phyloP scores from a whole-genome alignment of 768 basidiomycete genomes.

The Lepiota venenata region DNA sequence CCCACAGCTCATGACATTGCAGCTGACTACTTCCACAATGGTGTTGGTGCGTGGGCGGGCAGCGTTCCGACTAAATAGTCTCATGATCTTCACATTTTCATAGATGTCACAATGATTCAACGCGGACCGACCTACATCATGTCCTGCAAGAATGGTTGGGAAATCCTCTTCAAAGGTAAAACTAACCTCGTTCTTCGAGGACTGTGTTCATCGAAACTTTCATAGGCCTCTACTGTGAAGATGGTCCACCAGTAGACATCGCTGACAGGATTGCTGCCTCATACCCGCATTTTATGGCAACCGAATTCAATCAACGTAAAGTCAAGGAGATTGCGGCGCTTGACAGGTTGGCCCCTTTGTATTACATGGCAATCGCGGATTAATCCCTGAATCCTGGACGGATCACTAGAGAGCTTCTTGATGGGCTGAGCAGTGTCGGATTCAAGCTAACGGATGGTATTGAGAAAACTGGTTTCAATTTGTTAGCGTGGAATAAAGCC shows the following conservation, averaged over 20 bases:
- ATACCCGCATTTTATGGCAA: conserved; percentile 33
- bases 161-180: conserved; percentile 23
- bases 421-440: conserved; percentile 38
- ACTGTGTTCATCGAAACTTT: not conserved
- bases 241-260: conserved; percentile 44
- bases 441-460: conserved; percentile 41
- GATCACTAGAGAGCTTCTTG: conserved; percentile 27
- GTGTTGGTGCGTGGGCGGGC: conserved; percentile 22
- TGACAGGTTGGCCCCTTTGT: conserved; percentile 28
- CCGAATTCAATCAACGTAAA: conserved; percentile 18
- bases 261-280: conserved; percentile 49
- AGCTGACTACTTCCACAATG: conserved; percentile 31
- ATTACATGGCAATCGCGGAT: not conserved
- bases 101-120: no score
- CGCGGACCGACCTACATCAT: conserved; percentile 46
- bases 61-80: no score
- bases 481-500: conserved; percentile 27
- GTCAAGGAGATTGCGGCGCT: conserved; percentile 25
- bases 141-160: conserved; percentile 36
- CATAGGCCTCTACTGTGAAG: conserved; percentile 39
- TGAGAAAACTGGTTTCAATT: conserved; percentile 32
- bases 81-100: no score
- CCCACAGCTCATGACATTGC: conserved; percentile 36
- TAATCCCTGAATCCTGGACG: not conserved
- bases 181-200: not conserved